phyloP scores from a whole-genome alignment of 306 rosid genomes.

The Sphenostylis stenocarpa region DNA sequence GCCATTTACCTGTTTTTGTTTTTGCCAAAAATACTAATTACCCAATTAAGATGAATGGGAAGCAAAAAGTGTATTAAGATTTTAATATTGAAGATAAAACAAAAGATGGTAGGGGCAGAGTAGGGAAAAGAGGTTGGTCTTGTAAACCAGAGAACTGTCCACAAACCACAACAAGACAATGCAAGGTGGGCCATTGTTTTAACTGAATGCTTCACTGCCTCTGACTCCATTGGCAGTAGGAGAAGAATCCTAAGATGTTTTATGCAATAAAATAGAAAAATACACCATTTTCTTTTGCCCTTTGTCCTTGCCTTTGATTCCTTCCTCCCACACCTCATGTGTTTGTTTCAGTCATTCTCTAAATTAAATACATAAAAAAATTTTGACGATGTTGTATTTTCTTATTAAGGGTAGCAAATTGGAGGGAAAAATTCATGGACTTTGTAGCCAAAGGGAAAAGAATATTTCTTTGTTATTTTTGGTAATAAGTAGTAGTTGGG shows the following conservation, averaged over 20 bases:
- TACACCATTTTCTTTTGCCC: conserved; percentile 22
- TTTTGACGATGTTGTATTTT: not conserved
- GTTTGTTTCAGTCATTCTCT: not conserved
- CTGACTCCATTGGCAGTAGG: conserved; percentile 26
- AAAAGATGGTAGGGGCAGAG: conserved; percentile 24
- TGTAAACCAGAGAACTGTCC: conserved; percentile 13
- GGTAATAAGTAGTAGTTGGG: not conserved
- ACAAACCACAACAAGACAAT: conserved; percentile 29
- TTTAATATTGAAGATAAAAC: conserved; percentile 5
- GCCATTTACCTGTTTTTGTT: not conserved
- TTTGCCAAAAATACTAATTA: not conserved
- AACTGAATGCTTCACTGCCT: conserved; percentile 35
- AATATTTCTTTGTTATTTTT: not conserved
- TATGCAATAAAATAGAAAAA: conserved; percentile 31
- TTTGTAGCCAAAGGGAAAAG: not conserved
- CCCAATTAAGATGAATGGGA: not conserved
- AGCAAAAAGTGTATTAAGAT: not conserved
- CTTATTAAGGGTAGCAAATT: not conserved
- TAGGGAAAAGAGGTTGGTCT: conserved; percentile 11
- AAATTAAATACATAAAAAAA: not conserved
- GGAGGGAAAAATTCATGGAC: not conserved
- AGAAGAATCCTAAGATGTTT: conserved; percentile 51
- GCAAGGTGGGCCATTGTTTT: conserved; percentile 35
- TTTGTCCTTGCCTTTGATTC: conserved; percentile 9
- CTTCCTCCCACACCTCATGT: not conserved